Base-by-base conservation (phyloP, 2,329 filamentous ascomycete species). In the Colletotrichum navitas region DNA sequence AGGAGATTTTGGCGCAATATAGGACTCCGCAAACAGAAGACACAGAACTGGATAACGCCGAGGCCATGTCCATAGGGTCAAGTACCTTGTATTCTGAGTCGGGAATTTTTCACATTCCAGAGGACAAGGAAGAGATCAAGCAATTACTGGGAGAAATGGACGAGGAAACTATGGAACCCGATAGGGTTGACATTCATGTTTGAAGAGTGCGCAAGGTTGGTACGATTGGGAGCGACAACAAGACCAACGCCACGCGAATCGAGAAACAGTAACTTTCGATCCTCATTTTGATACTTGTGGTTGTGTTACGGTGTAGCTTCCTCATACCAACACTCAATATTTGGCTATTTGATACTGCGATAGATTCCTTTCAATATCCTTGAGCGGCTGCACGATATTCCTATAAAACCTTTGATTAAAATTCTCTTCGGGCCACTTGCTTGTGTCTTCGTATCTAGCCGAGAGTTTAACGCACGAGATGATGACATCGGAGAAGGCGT, bases 41-140 rank as follows among this genome's bases (percentile, higher is more conserved):
- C 12, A 4, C 29, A 1, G 54, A 36, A 1, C 12, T 16, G 11
- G 54, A 56, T 7, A 16, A 24, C 7, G 5, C 34, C n/a, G 54
- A 56, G 21, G 34, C 8, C 36, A 5, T 6, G 11, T 56, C 54
- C 2, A 24, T 56, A 10, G 54, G 54, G 12, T 56, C 54, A 12
- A n/a, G 4, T 34, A 56, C 54, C 4, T 12, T 56, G 11, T 39
- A 56, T 39, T 56, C 34, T 2, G 54, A 26, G 21, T 39, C 54
- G 5, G 54, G 3, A 16, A 12, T 10, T 8, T 16, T 56, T 12
- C 21, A 56, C 12, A 56, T 56, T 7, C 34, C 54, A 8, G 54
- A 56, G n/a, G 54, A 56, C 10, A 39, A 56, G 54, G 54, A 56
- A 4, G 54, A 56, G 34, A 56, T 56, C 2, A 26, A 56, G 5